A percentile compares a stretch with the other conserved stretches of the same genome.
These are phyloP conservation scores for Exophiala lecanii-corni DNA, from an alignment of 2,329 filamentous ascomycete genomes.

Conservation along the genomic window DNA sequence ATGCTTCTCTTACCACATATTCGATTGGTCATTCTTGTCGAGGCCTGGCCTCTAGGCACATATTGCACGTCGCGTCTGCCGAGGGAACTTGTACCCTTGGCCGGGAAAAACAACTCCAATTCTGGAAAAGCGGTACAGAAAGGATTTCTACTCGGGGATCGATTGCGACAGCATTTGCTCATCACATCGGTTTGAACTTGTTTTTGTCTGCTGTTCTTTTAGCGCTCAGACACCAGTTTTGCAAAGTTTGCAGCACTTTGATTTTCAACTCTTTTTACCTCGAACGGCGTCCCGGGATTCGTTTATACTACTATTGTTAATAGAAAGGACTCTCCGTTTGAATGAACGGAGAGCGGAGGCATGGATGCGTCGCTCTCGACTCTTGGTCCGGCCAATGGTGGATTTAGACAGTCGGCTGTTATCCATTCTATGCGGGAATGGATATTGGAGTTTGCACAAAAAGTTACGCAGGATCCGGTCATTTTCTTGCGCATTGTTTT, in stretches of 20 bases:
- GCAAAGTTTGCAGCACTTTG: neutral
- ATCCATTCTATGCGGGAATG: neutral
- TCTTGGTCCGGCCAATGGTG: neutral
- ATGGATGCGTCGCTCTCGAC: neutral
- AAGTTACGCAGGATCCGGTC: neutral
- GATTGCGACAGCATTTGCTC: conserved; percentile 1
- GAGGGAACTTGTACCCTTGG: too few species aligned
- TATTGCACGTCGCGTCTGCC: too few species aligned
- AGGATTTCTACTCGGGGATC: too few species aligned
- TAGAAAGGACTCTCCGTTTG: neutral
- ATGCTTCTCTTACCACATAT: conserved; percentile 7
- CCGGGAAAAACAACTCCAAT: too few species aligned
- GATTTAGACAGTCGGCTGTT: neutral
- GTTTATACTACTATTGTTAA: neutral
- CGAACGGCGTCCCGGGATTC: too few species aligned
- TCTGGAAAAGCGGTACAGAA: too few species aligned
- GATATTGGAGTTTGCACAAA: neutral
- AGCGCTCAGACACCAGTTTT: conserved; percentile 18
- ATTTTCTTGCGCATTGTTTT: neutral
- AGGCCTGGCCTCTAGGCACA: too few species aligned
- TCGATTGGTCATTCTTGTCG: too few species aligned
- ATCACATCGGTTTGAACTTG: neutral
- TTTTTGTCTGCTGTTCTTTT: conserved; percentile 25
- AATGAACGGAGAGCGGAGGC: neutral
- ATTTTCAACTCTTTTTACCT: too few species aligned